These are phyloP conservation scores for Magnaporthales sp. DNA, from an alignment of 2,329 filamentous ascomycete genomes.

Conservation along the genomic window DNA sequence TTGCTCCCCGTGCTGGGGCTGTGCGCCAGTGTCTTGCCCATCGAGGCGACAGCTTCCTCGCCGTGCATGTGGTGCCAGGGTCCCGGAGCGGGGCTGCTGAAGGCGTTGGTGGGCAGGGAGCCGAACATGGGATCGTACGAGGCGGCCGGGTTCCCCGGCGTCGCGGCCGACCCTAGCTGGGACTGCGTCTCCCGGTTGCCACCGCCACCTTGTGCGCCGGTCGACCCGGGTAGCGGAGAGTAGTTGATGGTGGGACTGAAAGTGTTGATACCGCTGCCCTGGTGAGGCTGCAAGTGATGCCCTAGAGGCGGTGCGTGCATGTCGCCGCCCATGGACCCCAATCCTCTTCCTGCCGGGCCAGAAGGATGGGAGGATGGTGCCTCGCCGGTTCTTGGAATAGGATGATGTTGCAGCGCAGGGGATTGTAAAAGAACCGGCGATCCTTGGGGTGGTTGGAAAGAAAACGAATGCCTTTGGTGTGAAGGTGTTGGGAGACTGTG, in stretches of 20 bases:
- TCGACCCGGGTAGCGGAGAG: constrained; percentile 9
- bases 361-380: neutral
- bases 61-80: constrained; percentile 33
- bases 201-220: neutral
- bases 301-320: neutral
- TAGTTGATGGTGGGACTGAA: constrained; percentile 37
- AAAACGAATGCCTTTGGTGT: constrained; percentile 29
- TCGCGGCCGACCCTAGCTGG: constrained; percentile 9
- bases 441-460: constrained; percentile 25
- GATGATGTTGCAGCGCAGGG: constrained; percentile 11
- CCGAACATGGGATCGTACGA: constrained; percentile 54
- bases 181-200: neutral
- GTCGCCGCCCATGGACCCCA: neutral
- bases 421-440: constrained; percentile 30
- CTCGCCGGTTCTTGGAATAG: constrained; percentile 8
- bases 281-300: neutral
- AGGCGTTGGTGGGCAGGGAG: constrained; percentile 41
- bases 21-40: constrained; percentile 18
- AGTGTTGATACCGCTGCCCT: constrained; percentile 15
- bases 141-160: constrained; percentile 18
- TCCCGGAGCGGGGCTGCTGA: constrained; percentile 35
- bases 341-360: neutral
- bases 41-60: neutral
- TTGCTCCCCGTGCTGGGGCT: constrained; percentile 38
- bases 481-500: constrained; percentile 18